Percentiles rank a stretch among this genome's conserved stretches.
These are phyloP conservation scores for Jasminum sambac DNA, from an alignment of 257 asterid species.

Conservation along the genomic window DNA sequence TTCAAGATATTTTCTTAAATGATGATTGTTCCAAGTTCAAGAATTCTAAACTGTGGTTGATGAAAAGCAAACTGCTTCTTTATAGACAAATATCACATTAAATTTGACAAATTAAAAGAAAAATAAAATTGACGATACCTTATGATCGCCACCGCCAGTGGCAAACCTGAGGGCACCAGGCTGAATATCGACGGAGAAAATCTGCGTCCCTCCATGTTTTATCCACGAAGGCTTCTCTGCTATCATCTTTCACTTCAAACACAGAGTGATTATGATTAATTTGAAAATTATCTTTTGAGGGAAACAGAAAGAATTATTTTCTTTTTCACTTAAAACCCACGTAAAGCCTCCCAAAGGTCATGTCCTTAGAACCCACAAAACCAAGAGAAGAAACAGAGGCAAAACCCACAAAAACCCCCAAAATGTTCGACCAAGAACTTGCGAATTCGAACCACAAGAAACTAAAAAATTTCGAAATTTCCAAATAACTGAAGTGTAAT, in stretches of 20 bases:
- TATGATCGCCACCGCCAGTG: constrained; percentile 97
- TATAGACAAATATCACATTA: neutral
- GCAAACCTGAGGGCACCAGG: constrained; percentile 98
- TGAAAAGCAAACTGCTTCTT: neutral
- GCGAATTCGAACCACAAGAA: constrained; percentile 20
- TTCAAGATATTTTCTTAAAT: neutral
- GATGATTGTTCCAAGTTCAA: neutral
- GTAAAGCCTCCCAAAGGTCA: constrained; percentile 25
- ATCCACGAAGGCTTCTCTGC: constrained; percentile 92
- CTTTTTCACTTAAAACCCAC: constrained; percentile 37
- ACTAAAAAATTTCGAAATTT: constrained; percentile 16
- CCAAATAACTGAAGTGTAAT: constrained; percentile 22
- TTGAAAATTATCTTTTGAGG: neutral
- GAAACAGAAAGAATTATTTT: constrained; percentile 8
- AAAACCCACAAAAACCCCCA: constrained; percentile 32
- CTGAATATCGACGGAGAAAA: constrained; percentile 93
- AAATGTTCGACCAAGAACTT: constrained; percentile 27
- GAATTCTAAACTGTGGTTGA: neutral
- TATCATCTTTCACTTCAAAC: constrained; percentile 44
- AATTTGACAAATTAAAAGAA: constrained; percentile 6
- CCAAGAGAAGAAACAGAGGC: neutral
- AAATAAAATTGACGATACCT: constrained; percentile 41
- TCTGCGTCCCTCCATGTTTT: constrained; percentile 80
- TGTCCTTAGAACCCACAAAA: constrained; percentile 35
- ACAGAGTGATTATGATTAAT: constrained; percentile 5